These are phyloP conservation scores for Rhizoclosmatium sp. DNA, from an alignment of 192 early-diverging fungal genomes.

Conservation along the genomic window DNA sequence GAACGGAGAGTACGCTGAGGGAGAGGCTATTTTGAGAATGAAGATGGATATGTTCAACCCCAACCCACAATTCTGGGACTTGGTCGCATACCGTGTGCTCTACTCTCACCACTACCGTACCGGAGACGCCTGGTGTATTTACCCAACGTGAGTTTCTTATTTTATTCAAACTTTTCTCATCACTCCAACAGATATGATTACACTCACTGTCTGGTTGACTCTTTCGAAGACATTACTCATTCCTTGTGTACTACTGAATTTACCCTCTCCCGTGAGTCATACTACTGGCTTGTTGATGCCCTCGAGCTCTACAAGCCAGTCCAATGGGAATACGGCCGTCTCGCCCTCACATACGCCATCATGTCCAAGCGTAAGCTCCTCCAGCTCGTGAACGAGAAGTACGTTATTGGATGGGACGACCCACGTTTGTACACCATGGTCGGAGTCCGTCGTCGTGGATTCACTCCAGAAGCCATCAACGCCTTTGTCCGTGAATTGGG, in stretches of 20 bases:
- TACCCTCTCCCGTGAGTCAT: constrained; percentile 88
- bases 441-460: constrained; percentile 94
- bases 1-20: constrained; percentile 92
- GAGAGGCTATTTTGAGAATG: constrained; percentile 94
- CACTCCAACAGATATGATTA: constrained; percentile 79
- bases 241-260: constrained; percentile 99
- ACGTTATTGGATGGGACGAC: constrained; percentile 93
- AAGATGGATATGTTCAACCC: constrained; percentile 99
- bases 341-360: constrained; percentile 93
- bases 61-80: constrained; percentile 99
- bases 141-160: constrained; percentile 74
- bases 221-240: constrained; percentile 99
- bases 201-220: constrained; percentile 98
- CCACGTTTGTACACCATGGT: constrained; percentile 96
- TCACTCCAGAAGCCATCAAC: constrained; percentile 97
- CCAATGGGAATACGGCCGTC: constrained; percentile 98
- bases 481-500: constrained; percentile 95
- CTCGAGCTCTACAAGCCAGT: constrained; percentile 99
- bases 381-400: constrained; percentile 81
- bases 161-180: not conserved
- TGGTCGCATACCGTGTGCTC: constrained; percentile 95
- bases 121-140: constrained; percentile 94
- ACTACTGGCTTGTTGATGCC: constrained; percentile 99
- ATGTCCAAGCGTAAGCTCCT: constrained; percentile 98
- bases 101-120: constrained; percentile 94